Evolutionary conservation across 768 basidiomycete genomes (phyloP).

Genomic region (Boletus vinaceobasis): DNA sequence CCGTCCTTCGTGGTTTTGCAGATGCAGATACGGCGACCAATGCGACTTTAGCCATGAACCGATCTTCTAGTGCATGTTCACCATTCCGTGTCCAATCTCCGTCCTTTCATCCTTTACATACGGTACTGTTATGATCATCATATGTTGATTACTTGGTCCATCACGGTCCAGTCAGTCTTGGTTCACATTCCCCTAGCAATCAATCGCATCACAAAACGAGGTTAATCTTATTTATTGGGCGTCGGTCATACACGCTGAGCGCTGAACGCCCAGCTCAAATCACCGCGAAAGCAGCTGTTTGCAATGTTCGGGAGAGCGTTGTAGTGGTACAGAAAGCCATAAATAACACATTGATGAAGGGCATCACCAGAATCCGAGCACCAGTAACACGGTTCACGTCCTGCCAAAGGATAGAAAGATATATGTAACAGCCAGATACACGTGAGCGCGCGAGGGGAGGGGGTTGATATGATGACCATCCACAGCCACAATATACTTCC

Average conservation of each 20-base stretch:
- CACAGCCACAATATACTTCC: slow-evolving; percentile 30
- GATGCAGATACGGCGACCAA: slow-evolving; percentile 86
- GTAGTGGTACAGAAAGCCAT: slow-evolving; percentile 36
- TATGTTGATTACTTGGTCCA: slow-evolving; percentile 12
- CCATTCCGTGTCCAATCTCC: not conserved
- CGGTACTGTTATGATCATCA: slow-evolving; percentile 12
- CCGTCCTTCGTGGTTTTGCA: slow-evolving; percentile 45
- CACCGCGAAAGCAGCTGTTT: slow-evolving; percentile 10
- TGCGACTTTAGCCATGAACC: slow-evolving; percentile 80
- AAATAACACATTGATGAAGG: slow-evolving; percentile 33
- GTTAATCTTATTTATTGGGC: slow-evolving; percentile 19
- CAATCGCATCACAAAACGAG: not conserved
- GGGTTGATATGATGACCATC: slow-evolving; percentile 17
- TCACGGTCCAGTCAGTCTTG: not conserved
- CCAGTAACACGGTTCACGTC: slow-evolving; percentile 20
- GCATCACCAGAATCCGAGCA: slow-evolving; percentile 26
- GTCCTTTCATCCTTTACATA: slow-evolving; percentile 10
- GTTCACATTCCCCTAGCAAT: not conserved
- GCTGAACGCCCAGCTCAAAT: not conserved
- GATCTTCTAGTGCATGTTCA: slow-evolving; percentile 25
- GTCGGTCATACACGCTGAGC: not conserved
- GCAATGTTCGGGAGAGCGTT: slow-evolving; percentile 19
- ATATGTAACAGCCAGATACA: slow-evolving; percentile 28
- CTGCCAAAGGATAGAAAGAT: slow-evolving; percentile 28
- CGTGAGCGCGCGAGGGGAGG: not conserved